phyloP scores from a whole-genome alignment of 139 green algal species.

The Trebouxia sp. region DNA sequence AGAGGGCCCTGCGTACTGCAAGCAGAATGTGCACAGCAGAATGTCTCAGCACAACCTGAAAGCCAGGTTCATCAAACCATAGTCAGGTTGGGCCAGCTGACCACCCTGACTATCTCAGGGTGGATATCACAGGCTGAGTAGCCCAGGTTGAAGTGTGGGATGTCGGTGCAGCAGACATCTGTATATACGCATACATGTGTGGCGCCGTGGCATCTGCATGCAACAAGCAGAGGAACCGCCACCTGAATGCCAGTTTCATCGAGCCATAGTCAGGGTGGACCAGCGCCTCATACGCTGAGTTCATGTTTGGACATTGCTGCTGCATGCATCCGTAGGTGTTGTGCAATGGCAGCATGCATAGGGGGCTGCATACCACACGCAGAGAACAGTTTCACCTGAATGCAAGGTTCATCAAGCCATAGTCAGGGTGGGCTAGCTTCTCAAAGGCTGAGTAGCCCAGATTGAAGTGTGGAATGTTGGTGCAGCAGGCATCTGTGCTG shows the following conservation, averaged over 20 bases:
- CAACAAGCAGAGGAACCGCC: no score
- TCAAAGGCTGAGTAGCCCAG: background rate
- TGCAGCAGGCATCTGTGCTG: slow-evolving; percentile 29
- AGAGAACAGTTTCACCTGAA: no score
- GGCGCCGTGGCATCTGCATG: no score
- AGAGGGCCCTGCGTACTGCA: no score
- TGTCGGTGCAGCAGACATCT: no score
- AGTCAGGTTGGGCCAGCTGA: slow-evolving; percentile 49
- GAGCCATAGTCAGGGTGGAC: background rate
- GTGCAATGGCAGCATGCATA: no score
- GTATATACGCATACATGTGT: no score
- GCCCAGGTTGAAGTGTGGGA: slow-evolving; percentile 60
- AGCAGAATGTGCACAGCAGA: background rate
- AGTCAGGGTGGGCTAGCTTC: background rate
- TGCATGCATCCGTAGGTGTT: no score
- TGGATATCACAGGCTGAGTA: slow-evolving; percentile 64
- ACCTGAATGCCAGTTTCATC: background rate
- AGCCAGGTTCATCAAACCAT: slow-evolving; percentile 19
- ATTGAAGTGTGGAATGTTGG: slow-evolving; percentile 3
- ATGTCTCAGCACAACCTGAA: background rate
- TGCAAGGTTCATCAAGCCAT: background rate
- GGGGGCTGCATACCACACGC: no score
- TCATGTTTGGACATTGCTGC: no score
- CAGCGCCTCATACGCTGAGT: background rate
- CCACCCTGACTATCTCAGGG: slow-evolving; percentile 59